These are phyloP conservation scores for Penicillium sp. DNA, from an alignment of 2,329 filamentous ascomycete species.

Conservation along the genomic window DNA sequence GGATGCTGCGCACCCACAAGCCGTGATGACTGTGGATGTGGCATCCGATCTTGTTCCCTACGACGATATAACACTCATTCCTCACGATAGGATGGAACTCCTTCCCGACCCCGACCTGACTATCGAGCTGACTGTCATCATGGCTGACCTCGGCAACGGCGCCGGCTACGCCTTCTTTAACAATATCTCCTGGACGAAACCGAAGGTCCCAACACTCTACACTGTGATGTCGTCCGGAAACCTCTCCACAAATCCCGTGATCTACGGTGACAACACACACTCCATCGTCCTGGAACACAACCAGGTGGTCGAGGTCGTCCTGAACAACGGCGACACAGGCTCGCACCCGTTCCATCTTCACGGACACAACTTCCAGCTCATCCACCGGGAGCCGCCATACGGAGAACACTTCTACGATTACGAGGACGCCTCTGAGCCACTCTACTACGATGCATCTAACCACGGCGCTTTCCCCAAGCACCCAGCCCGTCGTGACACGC, in stretches of 20 bases:
- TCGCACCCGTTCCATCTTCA: slow-evolving; percentile 51
- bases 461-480: slow-evolving; percentile 45
- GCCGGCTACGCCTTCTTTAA: slow-evolving; percentile 47
- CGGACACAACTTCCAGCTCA: slow-evolving; percentile 62
- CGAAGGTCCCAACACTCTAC: slow-evolving; percentile 27
- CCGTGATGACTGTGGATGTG: slow-evolving; percentile 23
- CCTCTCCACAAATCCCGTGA: slow-evolving; percentile 50
- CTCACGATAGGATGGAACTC: slow-evolving; percentile 61
- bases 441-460: slow-evolving; percentile 25
- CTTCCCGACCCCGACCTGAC: slow-evolving; percentile 55
- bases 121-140: slow-evolving; percentile 58
- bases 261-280: slow-evolving; percentile 65
- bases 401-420: slow-evolving; percentile 54
- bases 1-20: slow-evolving; percentile 40
- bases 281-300: slow-evolving; percentile 40
- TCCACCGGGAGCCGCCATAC: slow-evolving; percentile 55
- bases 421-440: slow-evolving; percentile 34
- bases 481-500: slow-evolving; percentile 65
- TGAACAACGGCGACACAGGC: slow-evolving; percentile 43
- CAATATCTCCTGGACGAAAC: slow-evolving; percentile 24
- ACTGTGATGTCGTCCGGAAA: slow-evolving; percentile 36
- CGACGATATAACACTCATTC: slow-evolving; percentile 69
- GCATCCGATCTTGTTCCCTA: slow-evolving; percentile 56
- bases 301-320: slow-evolving; percentile 42
- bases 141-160: slow-evolving; percentile 66